Conservation (phyloP, 176 grass and related monocot species). For the Coix lacrymajobi region DNA sequence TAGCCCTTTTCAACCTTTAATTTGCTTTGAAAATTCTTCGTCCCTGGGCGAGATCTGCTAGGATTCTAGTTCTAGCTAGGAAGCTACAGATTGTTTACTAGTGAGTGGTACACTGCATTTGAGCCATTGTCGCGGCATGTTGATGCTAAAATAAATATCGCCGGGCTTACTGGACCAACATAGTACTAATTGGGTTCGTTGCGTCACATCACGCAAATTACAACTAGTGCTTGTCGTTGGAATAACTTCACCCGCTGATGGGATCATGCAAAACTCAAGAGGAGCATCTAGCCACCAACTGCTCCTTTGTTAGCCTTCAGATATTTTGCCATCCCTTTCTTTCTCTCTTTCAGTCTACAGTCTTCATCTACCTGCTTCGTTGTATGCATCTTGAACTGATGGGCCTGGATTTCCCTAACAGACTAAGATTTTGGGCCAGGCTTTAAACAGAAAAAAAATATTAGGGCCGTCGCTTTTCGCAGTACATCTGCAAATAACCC, state of each 20-base stretch:
- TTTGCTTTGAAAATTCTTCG: not conserved
- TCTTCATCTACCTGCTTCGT: not conserved
- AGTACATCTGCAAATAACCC: no score
- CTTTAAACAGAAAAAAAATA: no score
- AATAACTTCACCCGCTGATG: not conserved
- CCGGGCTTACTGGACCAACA: not conserved
- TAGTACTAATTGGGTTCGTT: not conserved
- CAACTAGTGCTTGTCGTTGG: not conserved
- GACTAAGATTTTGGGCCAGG: not conserved
- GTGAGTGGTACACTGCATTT: not conserved
- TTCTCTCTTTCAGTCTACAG: not conserved
- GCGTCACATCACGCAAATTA: not conserved
- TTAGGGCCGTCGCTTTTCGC: no score
- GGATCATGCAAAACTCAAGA: not conserved
- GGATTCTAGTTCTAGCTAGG: not conserved
- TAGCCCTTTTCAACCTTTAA: not conserved
- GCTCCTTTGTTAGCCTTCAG: not conserved
- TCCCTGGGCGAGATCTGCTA: not conserved
- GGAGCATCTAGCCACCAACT: not conserved
- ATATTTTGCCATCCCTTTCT: not conserved
- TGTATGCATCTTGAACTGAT: not conserved
- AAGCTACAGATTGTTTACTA: not conserved
- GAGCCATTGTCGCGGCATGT: not conserved
- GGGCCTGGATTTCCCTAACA: not conserved
- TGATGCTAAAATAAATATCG: not conserved